Evolutionary conservation across 2,329 filamentous ascomycete species (phyloP).

Genomic region (Bipolaris zeicola): DNA sequence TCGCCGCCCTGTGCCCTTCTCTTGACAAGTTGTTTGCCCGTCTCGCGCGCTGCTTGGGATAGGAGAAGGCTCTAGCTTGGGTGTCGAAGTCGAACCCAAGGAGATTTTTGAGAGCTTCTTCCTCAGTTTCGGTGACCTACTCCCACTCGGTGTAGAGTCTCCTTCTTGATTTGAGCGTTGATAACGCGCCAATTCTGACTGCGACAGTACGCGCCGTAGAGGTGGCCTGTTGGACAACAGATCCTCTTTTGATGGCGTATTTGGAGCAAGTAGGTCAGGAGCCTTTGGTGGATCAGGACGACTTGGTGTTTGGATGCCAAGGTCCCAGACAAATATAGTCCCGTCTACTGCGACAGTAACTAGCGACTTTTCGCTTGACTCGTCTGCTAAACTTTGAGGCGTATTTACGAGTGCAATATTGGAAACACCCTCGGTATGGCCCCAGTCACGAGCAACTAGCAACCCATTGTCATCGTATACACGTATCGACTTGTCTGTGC

Average conservation of each 20-base stretch:
- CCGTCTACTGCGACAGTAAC: slow-evolving; percentile 58
- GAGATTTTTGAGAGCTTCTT: slow-evolving; percentile 62
- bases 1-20: slow-evolving; percentile 31
- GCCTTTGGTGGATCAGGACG: slow-evolving; percentile 45
- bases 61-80: slow-evolving; percentile 53
- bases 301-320: slow-evolving; percentile 36
- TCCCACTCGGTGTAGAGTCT: slow-evolving; percentile 47
- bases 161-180: slow-evolving; percentile 56
- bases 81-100: slow-evolving; percentile 52
- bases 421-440: slow-evolving; percentile 91
- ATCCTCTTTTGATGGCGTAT: slow-evolving; percentile 40
- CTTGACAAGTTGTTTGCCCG: slow-evolving; percentile 24
- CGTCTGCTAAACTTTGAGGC: slow-evolving; percentile 51
- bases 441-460: slow-evolving; percentile 88
- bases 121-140: slow-evolving; percentile 57
- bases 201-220: slow-evolving; percentile 82
- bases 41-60: slow-evolving; percentile 35
- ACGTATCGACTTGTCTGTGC: slow-evolving; percentile 93
- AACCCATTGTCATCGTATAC: slow-evolving; percentile 82
- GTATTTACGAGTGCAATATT: slow-evolving; percentile 68
- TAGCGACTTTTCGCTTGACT: slow-evolving; percentile 55
- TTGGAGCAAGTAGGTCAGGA: slow-evolving; percentile 44
- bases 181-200: slow-evolving; percentile 84
- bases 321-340: slow-evolving; percentile 57
- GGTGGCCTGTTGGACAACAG: slow-evolving; percentile 64